A percentile compares a stretch with the other conserved stretches of the same genome.
Evolutionary conservation across 805 yeast genomes (phyloP).

Genomic region (Ogataea populi-albae): DNA sequence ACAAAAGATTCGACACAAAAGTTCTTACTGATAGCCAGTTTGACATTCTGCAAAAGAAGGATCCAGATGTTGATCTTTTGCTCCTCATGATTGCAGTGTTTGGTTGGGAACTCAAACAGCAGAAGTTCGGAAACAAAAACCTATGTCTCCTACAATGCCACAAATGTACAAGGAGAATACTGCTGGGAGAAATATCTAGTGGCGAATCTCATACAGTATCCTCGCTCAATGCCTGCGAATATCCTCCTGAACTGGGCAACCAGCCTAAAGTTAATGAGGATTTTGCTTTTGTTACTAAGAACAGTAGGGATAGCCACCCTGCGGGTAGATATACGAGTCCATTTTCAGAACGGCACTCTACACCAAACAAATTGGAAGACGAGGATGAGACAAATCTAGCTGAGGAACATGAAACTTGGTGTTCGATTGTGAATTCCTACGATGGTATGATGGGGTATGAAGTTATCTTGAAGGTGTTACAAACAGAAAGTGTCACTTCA

Average conservation of each 20-base stretch:
- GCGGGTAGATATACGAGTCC: too few relatives aligned
- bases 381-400: constrained; percentile 28
- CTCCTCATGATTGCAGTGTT: constrained; percentile 26
- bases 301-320: constrained; percentile 15
- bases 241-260: constrained; percentile 25
- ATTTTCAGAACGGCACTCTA: not conserved
- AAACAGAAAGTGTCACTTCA: too few relatives aligned
- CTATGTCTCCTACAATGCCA: constrained; percentile 31
- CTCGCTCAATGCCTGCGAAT: constrained; percentile 26
- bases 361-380: constrained; percentile 3
- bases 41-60: constrained; percentile 1
- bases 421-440: constrained; percentile 26
- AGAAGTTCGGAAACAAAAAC: constrained; percentile 24
- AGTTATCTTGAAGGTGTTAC: constrained; percentile 13
- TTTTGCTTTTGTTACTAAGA: constrained; percentile 9
- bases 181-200: constrained; percentile 20
- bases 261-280: constrained; percentile 8
- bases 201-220: constrained; percentile 1
- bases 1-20: constrained; percentile 20
- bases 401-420: constrained; percentile 39
- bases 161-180: constrained; percentile 36
- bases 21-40: constrained; percentile 20
- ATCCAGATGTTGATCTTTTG: constrained; percentile 11
- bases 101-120: constrained; percentile 37
- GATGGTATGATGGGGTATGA: constrained; percentile 14